phyloP scores from a whole-genome alignment of 2,329 filamentous ascomycete genomes.

The Xylaria multiplex region DNA sequence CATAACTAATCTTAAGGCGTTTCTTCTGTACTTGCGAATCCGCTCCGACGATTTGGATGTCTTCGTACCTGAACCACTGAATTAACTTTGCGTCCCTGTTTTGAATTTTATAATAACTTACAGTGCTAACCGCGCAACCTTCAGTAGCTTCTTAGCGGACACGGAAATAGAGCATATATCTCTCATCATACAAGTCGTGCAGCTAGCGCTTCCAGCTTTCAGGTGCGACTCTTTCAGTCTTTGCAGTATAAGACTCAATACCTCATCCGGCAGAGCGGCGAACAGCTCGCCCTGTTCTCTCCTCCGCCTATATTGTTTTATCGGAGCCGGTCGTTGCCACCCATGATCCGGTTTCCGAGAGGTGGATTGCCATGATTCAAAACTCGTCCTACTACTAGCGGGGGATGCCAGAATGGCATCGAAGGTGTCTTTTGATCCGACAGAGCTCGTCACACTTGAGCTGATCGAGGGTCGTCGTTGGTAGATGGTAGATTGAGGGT shows the following conservation, averaged over 20 bases:
- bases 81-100: slow-evolving; percentile 15
- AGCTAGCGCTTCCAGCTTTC: slow-evolving; percentile 59
- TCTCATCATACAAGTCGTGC: slow-evolving; percentile 73
- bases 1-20: slow-evolving; percentile 63
- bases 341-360: slow-evolving; percentile 45
- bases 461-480: slow-evolving; percentile 44
- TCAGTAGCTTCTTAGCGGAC: slow-evolving; percentile 62
- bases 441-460: slow-evolving; percentile 44
- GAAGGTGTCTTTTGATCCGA: slow-evolving; percentile 45
- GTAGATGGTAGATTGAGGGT: slow-evolving; percentile 42
- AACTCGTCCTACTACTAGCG: slow-evolving; percentile 52
- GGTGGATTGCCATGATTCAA: slow-evolving; percentile 54
- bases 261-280: slow-evolving; percentile 65
- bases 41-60: slow-evolving; percentile 67
- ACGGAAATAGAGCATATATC: slow-evolving; percentile 64
- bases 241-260: slow-evolving; percentile 65
- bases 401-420: slow-evolving; percentile 48
- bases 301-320: slow-evolving; percentile 51
- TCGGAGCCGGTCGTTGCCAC: slow-evolving; percentile 50
- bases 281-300: slow-evolving; percentile 63
- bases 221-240: slow-evolving; percentile 65
- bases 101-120: slow-evolving; percentile 50
- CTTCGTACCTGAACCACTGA: slow-evolving; percentile 58
- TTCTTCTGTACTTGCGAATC: slow-evolving; percentile 67
- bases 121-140: slow-evolving; percentile 61